Base-by-base conservation (phyloP, 306 rosid genomes). In the Vigna nakashimae region DNA sequence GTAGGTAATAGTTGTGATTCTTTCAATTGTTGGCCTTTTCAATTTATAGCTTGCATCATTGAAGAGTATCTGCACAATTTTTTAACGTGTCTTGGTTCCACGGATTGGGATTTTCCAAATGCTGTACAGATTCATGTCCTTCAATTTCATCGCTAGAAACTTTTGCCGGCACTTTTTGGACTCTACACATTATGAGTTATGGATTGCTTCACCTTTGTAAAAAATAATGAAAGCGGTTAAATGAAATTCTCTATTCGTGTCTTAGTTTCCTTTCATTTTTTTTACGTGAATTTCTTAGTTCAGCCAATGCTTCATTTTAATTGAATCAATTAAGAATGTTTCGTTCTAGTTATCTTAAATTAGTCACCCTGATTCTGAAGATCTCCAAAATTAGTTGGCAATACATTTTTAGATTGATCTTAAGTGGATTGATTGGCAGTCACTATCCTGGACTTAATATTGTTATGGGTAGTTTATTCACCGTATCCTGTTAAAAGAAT, bases 41-140 rank as follows among this genome's bases (percentile, higher is more conserved):
- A 46, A 56, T 49, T 70, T 84, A 74, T 48, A 18, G 76, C 65
- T 69, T 83, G 81, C 75, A 67, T 51, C 28, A 14, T 42, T 56
- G 40, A 56, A 56, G 55, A 30, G 50, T 32, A 40, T 34, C 38
- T 64, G 64, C 30, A 28, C 13, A 28, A 3, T 38, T 15, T 5
- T 52, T 63, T 4, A 4, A 15, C 3, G 49, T 42, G 16, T 30
- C 11, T 58, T 72, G 28, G 56, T 78, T 73, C 14, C 74, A 38
- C 52, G 18, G 42, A 52, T 57, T 65, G 56, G 48, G 49, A 67
- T 13, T 74, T 67, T 16, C 34, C 45, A 7, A 80, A 43, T 34
- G 52, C 24, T 78, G 32, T 60, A 48, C 60, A 30, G 24, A 45
- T 60, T 48, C 42, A 48, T 15, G 40, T 53, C 16, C 49, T 43